These are phyloP conservation scores for Fennellomyces sp. DNA, from an alignment of 371 early-diverging fungal genomes.

Conservation along the genomic window DNA sequence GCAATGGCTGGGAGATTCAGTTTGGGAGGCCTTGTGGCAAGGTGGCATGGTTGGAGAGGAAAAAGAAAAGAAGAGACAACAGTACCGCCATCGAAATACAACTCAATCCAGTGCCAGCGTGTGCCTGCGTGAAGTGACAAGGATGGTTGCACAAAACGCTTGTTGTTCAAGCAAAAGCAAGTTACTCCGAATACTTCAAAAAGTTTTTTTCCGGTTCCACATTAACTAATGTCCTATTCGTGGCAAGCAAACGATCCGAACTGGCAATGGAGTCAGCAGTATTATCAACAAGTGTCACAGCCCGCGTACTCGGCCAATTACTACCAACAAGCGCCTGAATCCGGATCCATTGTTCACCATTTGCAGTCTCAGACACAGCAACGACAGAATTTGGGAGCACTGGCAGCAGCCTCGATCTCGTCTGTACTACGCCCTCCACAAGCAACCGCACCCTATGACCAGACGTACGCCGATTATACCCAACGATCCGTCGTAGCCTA, in stretches of 20 bases:
- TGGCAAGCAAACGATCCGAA: conserved; percentile 1
- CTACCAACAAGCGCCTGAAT: background rate
- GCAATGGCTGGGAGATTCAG: background rate
- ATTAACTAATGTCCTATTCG: background rate
- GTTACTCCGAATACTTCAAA: too few species aligned
- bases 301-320: background rate
- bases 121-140: too few species aligned
- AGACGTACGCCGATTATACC: background rate
- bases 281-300: conserved; percentile 4
- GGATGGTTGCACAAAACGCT: too few species aligned
- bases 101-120: too few species aligned
- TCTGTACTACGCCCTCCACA: conserved; percentile 14
- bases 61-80: conserved; percentile 1
- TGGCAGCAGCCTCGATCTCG: conserved; percentile 33
- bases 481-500: conserved; percentile 9
- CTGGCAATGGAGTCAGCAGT: conserved; percentile 5
- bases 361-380: conserved; percentile 39
- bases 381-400: conserved; percentile 21
- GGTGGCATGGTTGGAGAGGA: background rate
- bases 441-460: conserved; percentile 1
- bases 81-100: too few species aligned
- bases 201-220: background rate
- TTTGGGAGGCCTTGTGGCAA: conserved; percentile 4
- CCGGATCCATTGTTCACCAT: conserved; percentile 16
- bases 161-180: too few species aligned